phyloP scores from a whole-genome alignment of 257 asterid species.

The Solanum pinnatisectum region DNA sequence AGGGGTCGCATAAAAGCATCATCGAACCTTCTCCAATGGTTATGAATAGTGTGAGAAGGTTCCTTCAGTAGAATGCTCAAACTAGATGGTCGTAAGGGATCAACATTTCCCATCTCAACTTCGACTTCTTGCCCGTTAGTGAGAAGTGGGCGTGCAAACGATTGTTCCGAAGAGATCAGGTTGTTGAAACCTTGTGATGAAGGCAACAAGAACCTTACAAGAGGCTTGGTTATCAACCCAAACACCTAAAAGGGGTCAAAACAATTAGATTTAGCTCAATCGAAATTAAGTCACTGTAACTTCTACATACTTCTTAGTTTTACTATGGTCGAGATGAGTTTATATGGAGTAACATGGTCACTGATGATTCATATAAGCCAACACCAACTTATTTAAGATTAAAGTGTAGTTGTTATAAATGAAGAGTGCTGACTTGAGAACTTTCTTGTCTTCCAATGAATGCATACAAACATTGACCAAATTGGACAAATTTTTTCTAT shows the following conservation, averaged over 20 bases:
- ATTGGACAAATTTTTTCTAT: background rate
- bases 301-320: background rate
- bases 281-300: background rate
- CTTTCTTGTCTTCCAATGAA: background rate
- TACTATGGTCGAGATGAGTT: background rate
- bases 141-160: slow-evolving; percentile 29
- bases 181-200: background rate
- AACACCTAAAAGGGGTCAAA: slow-evolving; percentile 31
- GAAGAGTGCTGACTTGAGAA: background rate
- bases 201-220: slow-evolving; percentile 38
- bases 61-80: slow-evolving; percentile 33
- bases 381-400: background rate
- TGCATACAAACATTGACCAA: background rate
- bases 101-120: background rate
- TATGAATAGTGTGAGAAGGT: slow-evolving; percentile 42
- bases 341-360: background rate
- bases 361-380: background rate
- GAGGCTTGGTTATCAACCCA: slow-evolving; percentile 58
- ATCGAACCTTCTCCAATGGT: slow-evolving; percentile 59
- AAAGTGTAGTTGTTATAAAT: background rate
- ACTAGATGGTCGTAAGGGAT: slow-evolving; percentile 14
- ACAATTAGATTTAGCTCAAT: background rate
- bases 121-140: slow-evolving; percentile 9
- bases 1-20: slow-evolving; percentile 51
- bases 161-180: slow-evolving; percentile 8